These are phyloP conservation scores for Talaromyces sp. DNA, from an alignment of 2,329 filamentous ascomycete genomes.

Conservation along the genomic window DNA sequence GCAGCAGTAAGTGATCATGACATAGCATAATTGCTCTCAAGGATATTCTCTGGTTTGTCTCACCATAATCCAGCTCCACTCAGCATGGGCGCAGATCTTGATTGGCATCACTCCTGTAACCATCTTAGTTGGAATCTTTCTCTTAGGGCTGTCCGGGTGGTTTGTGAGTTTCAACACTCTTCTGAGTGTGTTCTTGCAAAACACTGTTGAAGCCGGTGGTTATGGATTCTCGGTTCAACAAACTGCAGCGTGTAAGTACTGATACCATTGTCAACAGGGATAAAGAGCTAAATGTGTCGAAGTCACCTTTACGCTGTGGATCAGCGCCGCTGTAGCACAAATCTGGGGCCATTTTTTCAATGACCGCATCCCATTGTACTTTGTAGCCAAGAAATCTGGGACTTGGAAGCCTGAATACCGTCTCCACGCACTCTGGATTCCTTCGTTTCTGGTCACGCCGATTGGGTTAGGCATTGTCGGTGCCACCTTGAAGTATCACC, in stretches of 20 bases:
- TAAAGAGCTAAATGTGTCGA: background rate
- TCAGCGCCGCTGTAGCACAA: conserved; percentile 4
- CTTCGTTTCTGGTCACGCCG: conserved; percentile 7
- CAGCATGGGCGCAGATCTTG: conserved; percentile 6
- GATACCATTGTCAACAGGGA: no score
- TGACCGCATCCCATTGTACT: conserved; percentile 10
- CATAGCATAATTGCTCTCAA: background rate
- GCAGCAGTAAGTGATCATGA: conserved; percentile 7
- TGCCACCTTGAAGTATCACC: conserved; percentile 8
- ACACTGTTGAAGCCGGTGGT: background rate
- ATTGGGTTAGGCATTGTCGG: conserved; percentile 8
- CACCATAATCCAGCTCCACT: background rate
- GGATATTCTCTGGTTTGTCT: background rate
- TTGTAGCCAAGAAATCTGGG: background rate
- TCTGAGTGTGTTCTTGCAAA: conserved; percentile 10
- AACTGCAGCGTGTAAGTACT: conserved; percentile 11
- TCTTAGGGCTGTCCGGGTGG: conserved; percentile 4
- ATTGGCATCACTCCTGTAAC: conserved; percentile 11
- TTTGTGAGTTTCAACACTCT: conserved; percentile 15
- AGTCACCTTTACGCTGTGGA: conserved; percentile 15
- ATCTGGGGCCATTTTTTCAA: conserved; percentile 13
- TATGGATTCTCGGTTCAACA: conserved; percentile 11
- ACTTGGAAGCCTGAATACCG: conserved; percentile 15
- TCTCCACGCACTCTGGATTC: conserved; percentile 11
- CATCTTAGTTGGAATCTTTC: conserved; percentile 3